Evolutionary conservation across 202 grass and related monocot species (phyloP), one percentile per base, ranked within the genome.

Genomic region (Digitaria exilis): DNA sequence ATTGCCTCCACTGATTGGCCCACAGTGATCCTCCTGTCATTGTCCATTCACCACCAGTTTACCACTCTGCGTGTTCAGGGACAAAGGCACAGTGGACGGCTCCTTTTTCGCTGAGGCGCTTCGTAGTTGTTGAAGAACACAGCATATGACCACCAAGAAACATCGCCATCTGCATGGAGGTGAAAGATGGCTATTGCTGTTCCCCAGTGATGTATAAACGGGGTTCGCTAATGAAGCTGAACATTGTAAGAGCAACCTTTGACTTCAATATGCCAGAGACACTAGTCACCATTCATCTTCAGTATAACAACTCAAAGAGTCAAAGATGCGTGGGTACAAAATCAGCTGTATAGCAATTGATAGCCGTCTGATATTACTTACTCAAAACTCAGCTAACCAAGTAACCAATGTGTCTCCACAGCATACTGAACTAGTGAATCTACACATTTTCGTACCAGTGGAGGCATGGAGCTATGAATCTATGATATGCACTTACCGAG

Each of bases 1-100:
- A 72, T 73, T 73, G 87, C 87, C 57, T 51, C 72, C 65, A 51
- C 13, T 10, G 21, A 63, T 71, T 86, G 73, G 87, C 49, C 83
- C 88, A 86, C 79, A 86, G 82, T 86, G 88, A 89, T 86, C 73
- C 51, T 74, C 79, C 83, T 67, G 55, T 77, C 79, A 73, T 46
- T 73, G 35, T 68, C 48, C 67, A 66, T 73, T 73, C 48, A 52
- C 7, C 37, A 39, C 37, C 37, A 66, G 18, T 52, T n/a, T 78
- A 26, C 73, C 83, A 54, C 67, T 35, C 73, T 83, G 73, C 41
- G 52, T 79, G 59, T 54, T 43, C 54, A 59, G 57, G 29, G 45
- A 60, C 52, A 51, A 45, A 64, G 29, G 46, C 30, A 77, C 29
- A 28, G 58, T 78, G 83, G 66, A 61, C 22, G 39, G 48, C 49